phyloP scores from a whole-genome alignment of 106 monocot genomes.

The Dioscorea dumetorum region DNA sequence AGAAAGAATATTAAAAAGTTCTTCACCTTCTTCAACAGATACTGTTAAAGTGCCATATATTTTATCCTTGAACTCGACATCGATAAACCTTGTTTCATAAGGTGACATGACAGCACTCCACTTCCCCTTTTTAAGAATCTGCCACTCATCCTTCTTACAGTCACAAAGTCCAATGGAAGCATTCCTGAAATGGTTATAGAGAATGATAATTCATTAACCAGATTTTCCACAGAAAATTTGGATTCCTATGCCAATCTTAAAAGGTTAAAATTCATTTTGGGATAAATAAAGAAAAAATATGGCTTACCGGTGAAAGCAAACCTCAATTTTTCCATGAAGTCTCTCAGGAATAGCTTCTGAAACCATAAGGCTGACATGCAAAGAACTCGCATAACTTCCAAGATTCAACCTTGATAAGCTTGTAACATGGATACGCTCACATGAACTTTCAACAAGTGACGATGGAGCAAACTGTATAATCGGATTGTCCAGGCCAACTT shows the following conservation, averaged over 20 bases:
- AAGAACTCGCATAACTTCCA: slow-evolving; percentile 48
- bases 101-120: slow-evolving; percentile 71
- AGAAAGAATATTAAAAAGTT: not conserved
- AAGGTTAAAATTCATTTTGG: not conserved
- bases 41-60: slow-evolving; percentile 33
- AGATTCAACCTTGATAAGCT: slow-evolving; percentile 58
- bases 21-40: slow-evolving; percentile 62
- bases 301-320: slow-evolving; percentile 76
- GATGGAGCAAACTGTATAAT: slow-evolving; percentile 23
- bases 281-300: not conserved
- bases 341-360: slow-evolving; percentile 52
- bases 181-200: slow-evolving; percentile 45
- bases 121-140: slow-evolving; percentile 43
- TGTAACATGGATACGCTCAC: slow-evolving; percentile 54
- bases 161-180: slow-evolving; percentile 58
- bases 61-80: slow-evolving; percentile 43
- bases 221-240: too few species aligned
- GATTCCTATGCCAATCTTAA: too few species aligned
- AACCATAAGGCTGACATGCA: slow-evolving; percentile 42
- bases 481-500: slow-evolving; percentile 48
- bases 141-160: slow-evolving; percentile 63
- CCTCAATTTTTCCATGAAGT: slow-evolving; percentile 41
- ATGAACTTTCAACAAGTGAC: slow-evolving; percentile 24
- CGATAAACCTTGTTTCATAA: slow-evolving; percentile 61
- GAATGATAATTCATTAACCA: too few species aligned